These are phyloP conservation scores for Acacia pycnantha DNA, from an alignment of 331 rosid species.

Conservation along the genomic window DNA sequence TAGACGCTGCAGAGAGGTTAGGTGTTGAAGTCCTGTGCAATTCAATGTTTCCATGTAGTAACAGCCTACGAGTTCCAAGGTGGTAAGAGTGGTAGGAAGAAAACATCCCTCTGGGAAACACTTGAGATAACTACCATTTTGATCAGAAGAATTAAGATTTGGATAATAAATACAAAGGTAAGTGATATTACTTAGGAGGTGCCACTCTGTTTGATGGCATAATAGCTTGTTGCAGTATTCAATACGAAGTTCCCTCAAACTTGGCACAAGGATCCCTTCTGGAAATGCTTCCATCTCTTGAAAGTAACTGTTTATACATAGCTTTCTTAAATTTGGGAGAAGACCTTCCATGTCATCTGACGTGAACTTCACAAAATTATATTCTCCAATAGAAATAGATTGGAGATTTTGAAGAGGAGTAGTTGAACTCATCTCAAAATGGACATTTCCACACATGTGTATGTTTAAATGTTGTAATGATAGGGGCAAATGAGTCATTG, in stretches of 20 bases:
- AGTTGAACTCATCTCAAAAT: no score
- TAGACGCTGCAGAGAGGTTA: constrained; percentile 5
- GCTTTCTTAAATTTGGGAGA: no score
- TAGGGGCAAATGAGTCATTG: no score
- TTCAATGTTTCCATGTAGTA: neutral
- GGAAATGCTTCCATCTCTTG: neutral
- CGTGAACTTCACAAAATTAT: no score
- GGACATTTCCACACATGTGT: neutral
- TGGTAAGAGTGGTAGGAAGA: neutral
- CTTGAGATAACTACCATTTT: neutral
- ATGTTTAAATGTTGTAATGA: no score
- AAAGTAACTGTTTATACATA: neutral
- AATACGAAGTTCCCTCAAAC: no score
- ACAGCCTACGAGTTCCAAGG: rapidly evolving
- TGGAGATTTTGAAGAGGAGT: no score
- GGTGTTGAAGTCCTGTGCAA: neutral
- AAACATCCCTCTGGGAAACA: neutral
- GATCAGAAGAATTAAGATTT: no score
- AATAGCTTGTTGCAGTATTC: neutral
- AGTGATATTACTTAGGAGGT: neutral
- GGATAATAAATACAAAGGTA: neutral
- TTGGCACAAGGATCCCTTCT: no score
- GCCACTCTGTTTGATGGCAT: neutral
- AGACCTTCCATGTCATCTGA: no score
- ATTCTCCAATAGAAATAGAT: no score